Conservation (phyloP, 2,329 filamentous ascomycete genomes). For the Fusarium subtropicale region DNA sequence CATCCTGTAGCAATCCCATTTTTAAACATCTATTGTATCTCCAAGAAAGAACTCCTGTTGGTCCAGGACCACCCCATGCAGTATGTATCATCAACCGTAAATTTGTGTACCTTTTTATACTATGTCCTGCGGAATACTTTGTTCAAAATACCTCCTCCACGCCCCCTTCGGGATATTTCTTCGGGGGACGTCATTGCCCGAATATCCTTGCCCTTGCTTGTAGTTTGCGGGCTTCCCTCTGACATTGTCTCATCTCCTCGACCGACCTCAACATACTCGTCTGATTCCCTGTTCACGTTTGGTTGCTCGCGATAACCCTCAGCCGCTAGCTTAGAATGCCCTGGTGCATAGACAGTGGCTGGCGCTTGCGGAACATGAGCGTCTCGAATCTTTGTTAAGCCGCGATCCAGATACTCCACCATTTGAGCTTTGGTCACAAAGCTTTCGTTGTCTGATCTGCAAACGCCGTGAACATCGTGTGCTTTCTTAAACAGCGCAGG, state of each 20-base stretch:
- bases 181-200: conserved; percentile 33
- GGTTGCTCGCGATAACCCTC: conserved; percentile 48
- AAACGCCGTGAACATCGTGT: conserved; percentile 51
- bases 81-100: conserved; percentile 14
- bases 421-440: conserved; percentile 60
- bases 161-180: conserved; percentile 42
- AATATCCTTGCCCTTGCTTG: conserved; percentile 40
- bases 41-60: conserved; percentile 9
- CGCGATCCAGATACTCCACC: conserved; percentile 61
- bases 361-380: conserved; percentile 33
- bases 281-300: conserved; percentile 45
- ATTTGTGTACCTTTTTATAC: not conserved
- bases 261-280: conserved; percentile 53
- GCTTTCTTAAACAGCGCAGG: conserved; percentile 61
- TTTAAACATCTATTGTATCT: not conserved
- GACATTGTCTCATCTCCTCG: conserved; percentile 43
- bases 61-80: conserved; percentile 4
- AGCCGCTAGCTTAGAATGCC: conserved; percentile 49
- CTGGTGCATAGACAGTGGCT: conserved; percentile 41
- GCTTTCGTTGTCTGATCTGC: conserved; percentile 50
- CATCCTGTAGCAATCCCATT: not conserved
- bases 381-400: conserved; percentile 58
- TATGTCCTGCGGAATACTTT: conserved; percentile 53
- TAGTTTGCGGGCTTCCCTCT: conserved; percentile 31
- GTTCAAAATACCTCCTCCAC: conserved; percentile 51